Percentiles rank a stretch among this genome's conserved stretches.
phyloP scores from a whole-genome alignment of 2,329 filamentous ascomycete genomes.

The Ophiognomonia clavigignenti-juglandacearum region DNA sequence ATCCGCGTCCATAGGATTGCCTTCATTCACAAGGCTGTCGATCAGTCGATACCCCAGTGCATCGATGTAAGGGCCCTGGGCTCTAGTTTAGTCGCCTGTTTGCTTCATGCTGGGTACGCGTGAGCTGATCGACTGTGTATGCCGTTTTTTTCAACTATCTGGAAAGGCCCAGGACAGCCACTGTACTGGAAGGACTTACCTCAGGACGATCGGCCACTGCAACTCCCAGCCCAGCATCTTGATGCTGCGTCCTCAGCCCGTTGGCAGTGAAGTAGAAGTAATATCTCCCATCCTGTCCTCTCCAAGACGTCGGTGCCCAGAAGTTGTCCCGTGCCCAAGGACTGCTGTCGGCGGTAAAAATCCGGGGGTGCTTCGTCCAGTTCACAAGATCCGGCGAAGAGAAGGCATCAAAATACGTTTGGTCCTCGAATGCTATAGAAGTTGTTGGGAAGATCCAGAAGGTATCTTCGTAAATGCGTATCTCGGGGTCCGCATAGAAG shows the following conservation, averaged over 20 bases:
- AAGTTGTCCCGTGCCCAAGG: conserved; percentile 39
- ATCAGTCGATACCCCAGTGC: conserved; percentile 35
- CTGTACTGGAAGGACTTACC: background rate
- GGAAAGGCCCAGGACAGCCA: background rate
- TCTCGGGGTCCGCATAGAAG: conserved; percentile 43
- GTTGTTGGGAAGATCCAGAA: conserved; percentile 46
- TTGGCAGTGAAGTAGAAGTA: conserved; percentile 47
- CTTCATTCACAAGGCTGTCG: conserved; percentile 36
- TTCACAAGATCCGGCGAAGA: conserved; percentile 41
- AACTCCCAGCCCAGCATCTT: conserved; percentile 36
- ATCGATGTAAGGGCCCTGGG: conserved; percentile 33
- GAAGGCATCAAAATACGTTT: conserved; percentile 46
- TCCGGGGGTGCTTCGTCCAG: conserved; percentile 41
- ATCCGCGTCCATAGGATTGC: conserved; percentile 41
- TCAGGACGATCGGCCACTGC: conserved; percentile 29
- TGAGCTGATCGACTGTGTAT: too few species aligned
- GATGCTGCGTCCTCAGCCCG: conserved; percentile 33
- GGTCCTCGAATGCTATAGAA: conserved; percentile 36
- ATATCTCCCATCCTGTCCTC: conserved; percentile 35
- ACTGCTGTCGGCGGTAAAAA: conserved; percentile 36
- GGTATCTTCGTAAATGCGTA: conserved; percentile 35
- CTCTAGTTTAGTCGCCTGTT: conserved; percentile 5
- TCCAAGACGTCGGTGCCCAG: conserved; percentile 41
- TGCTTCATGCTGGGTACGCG: too few species aligned
- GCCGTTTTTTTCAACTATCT: too few species aligned